Conservation (phyloP, 805 yeast species). For the Cyberlindnera petersonii region DNA sequence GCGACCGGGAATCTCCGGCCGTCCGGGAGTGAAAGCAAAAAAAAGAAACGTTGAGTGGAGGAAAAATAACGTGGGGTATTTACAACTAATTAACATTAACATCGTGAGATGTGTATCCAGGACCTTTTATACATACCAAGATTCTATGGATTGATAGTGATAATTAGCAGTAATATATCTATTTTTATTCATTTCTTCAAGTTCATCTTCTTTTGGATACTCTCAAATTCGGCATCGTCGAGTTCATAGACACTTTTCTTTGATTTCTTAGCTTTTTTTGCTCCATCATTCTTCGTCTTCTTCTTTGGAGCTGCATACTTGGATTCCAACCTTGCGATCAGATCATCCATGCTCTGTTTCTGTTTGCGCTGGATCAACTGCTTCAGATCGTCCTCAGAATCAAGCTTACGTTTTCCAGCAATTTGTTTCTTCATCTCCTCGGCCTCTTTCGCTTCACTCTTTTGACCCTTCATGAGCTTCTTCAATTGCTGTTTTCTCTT, state of each 20-base stretch:
- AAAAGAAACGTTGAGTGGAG: neutral
- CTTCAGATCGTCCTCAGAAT: conserved; percentile 39
- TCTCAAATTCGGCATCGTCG: conserved; percentile 49
- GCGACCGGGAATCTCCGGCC: conserved; percentile 3
- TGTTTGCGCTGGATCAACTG: conserved; percentile 48
- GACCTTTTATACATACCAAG: no score
- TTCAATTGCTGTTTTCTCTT: conserved; percentile 45
- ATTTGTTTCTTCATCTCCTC: conserved; percentile 41
- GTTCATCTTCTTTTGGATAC: conserved; percentile 24
- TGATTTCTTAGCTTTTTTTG: neutral
- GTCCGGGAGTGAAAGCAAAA: conserved; percentile 2
- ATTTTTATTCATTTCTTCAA: conserved; percentile 1
- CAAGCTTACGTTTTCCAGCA: conserved; percentile 31
- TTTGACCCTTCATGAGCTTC: conserved; percentile 46
- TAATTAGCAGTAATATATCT: no score
- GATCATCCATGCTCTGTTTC: conserved; percentile 38
- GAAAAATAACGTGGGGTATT: no score
- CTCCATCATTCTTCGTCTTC: neutral
- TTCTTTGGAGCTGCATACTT: conserved; percentile 40
- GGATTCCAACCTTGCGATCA: conserved; percentile 44
- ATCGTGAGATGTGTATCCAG: no score
- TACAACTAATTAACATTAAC: no score
- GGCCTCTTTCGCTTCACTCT: conserved; percentile 65
- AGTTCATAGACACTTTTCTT: conserved; percentile 31
- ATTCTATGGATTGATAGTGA: no score